Conservation (phyloP, 2,329 filamentous ascomycete genomes). For the Microascus cirrosus region DNA sequence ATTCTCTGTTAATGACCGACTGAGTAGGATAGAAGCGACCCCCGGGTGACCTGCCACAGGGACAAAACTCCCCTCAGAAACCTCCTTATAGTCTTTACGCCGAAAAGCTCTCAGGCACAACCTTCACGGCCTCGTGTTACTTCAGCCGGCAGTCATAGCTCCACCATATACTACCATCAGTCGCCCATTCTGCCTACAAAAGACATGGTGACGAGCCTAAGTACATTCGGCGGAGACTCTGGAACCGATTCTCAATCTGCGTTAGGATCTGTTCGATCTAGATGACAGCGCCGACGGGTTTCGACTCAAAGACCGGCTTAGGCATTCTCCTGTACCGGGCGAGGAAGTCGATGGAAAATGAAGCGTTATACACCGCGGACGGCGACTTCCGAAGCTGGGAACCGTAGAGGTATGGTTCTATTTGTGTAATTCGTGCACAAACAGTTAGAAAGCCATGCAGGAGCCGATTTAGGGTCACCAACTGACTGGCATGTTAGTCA, state of each 20-base stretch:
- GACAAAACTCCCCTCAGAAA: constrained; percentile 73
- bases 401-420: constrained; percentile 32
- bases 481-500: no score
- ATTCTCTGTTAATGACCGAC: neutral
- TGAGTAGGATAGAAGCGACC: constrained; percentile 59
- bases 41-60: constrained; percentile 65
- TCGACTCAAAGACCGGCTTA: constrained; percentile 54
- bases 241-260: constrained; percentile 64
- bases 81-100: constrained; percentile 69
- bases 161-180: constrained; percentile 56
- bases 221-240: constrained; percentile 26
- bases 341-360: constrained; percentile 58
- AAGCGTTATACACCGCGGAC: constrained; percentile 71
- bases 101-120: constrained; percentile 64
- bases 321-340: constrained; percentile 69
- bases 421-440: neutral
- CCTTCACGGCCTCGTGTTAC: constrained; percentile 58
- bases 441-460: no score
- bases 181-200: constrained; percentile 31
- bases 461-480: no score
- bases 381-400: constrained; percentile 62
- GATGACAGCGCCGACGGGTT: constrained; percentile 40
- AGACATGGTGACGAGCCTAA: neutral
- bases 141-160: constrained; percentile 64
- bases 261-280: constrained; percentile 68